Conservation (phyloP, 2,329 filamentous ascomycete genomes). For the Pseudofabraea citricarpa region DNA sequence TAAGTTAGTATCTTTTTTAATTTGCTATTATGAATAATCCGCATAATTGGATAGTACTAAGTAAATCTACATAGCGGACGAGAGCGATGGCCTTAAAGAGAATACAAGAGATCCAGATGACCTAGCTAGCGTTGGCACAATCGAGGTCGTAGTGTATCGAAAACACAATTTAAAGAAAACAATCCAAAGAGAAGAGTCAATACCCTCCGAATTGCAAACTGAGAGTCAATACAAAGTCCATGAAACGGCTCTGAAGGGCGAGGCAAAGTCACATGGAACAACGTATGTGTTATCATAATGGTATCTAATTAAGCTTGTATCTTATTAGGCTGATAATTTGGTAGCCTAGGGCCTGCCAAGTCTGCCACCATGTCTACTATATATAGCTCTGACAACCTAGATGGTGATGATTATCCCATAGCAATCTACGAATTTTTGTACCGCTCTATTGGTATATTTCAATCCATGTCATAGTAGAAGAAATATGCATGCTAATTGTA, state of each 20-base stretch:
- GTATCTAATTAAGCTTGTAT: not conserved
- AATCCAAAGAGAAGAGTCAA: not conserved
- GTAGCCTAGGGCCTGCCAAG: not conserved
- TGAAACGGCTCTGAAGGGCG: constrained; percentile 15
- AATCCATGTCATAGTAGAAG: not conserved
- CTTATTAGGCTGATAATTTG: not conserved
- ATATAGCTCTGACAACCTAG: not conserved
- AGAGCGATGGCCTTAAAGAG: not conserved
- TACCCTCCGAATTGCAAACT: not conserved
- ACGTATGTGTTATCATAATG: constrained; percentile 5
- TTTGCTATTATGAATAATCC: not conserved
- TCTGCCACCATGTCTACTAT: not conserved
- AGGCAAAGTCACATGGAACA: constrained; percentile 13
- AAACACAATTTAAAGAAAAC: constrained; percentile 1
- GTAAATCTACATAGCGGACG: constrained; percentile 4
- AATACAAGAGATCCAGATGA: not conserved
- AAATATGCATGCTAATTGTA: not conserved
- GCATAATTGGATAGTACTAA: not conserved
- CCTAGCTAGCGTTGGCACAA: not conserved
- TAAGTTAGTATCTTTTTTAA: constrained; percentile 5
- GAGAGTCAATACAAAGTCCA: constrained; percentile 4
- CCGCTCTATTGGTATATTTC: constrained; percentile 13
- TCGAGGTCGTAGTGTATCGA: constrained; percentile 2
- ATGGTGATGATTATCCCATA: constrained; percentile 10
- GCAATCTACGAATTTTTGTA: constrained; percentile 14